Percentiles rank a stretch among this genome's conserved stretches.
phyloP scores from a whole-genome alignment of 2,329 filamentous ascomycete species.

The Alternaria solani region DNA sequence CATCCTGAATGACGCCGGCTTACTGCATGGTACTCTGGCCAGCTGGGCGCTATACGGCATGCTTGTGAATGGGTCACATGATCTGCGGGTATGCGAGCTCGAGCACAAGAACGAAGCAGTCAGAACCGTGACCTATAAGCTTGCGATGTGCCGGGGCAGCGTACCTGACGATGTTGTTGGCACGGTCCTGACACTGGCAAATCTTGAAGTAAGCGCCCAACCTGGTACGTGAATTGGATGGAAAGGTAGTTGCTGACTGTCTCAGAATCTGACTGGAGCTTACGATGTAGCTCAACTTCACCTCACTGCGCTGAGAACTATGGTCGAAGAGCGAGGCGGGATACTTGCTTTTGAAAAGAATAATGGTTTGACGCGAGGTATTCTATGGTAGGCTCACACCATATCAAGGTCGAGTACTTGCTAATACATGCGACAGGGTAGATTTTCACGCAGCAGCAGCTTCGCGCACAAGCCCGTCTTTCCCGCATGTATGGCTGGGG shows the following conservation, averaged over 20 bases:
- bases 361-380: slow-evolving; percentile 33
- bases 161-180: slow-evolving; percentile 38
- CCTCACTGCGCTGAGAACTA: slow-evolving; percentile 30
- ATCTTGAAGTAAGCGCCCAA: slow-evolving; percentile 30
- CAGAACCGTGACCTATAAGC: slow-evolving; percentile 32
- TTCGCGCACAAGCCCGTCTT: slow-evolving; percentile 29
- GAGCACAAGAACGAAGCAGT: slow-evolving; percentile 39
- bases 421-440: slow-evolving; percentile 22
- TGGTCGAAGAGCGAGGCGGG: slow-evolving; percentile 34
- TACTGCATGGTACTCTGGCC: slow-evolving; percentile 39
- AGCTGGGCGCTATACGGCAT: slow-evolving; percentile 40
- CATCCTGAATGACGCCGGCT: slow-evolving; percentile 30
- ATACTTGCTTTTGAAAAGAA: slow-evolving; percentile 34
- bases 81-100: slow-evolving; percentile 25
- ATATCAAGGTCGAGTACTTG: background rate
- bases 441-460: slow-evolving; percentile 37
- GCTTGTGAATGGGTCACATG: slow-evolving; percentile 20
- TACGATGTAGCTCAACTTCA: slow-evolving; percentile 32
- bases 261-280: slow-evolving; percentile 33
- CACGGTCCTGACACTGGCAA: slow-evolving; percentile 34
- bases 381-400: slow-evolving; percentile 29
- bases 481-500: slow-evolving; percentile 28
- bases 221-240: background rate
- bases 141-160: slow-evolving; percentile 15
- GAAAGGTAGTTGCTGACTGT: background rate